phyloP scores from a whole-genome alignment of 805 yeast genomes.

The Wickerhamiella domercqiae region DNA sequence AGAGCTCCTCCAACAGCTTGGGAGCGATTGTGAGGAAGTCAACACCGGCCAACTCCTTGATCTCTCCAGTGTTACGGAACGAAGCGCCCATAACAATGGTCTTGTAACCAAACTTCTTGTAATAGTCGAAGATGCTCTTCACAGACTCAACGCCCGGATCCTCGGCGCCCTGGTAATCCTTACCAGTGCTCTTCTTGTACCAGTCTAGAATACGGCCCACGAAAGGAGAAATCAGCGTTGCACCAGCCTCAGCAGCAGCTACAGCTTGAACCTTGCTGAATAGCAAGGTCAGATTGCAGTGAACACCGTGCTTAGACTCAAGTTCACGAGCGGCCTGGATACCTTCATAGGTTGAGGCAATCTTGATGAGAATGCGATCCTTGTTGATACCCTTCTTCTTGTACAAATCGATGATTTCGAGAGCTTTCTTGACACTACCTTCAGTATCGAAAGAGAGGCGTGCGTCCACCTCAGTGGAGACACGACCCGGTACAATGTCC shows the following conservation, averaged over 20 bases:
- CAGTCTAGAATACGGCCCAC: constrained; percentile 98
- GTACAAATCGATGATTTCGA: constrained; percentile 77
- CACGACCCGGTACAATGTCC: constrained; percentile 95
- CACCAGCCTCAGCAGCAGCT: constrained; percentile 96
- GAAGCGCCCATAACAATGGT: constrained; percentile 99
- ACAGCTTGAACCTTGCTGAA: constrained; percentile 97
- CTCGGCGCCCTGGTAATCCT: constrained; percentile 58
- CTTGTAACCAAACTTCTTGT: constrained; percentile 90
- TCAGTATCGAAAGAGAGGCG: constrained; percentile 92
- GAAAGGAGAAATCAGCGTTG: constrained; percentile 93
- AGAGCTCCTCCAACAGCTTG: constrained; percentile 71
- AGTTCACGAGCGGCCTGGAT: constrained; percentile 95
- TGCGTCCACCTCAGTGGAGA: constrained; percentile 98
- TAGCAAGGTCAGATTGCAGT: constrained; percentile 86
- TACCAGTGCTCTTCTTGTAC: constrained; percentile 89
- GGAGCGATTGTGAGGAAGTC: constrained; percentile 95
- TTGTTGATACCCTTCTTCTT: constrained; percentile 68
- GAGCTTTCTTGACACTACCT: constrained; percentile 86
- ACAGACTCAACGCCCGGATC: constrained; percentile 97
- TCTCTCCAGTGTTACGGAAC: constrained; percentile 93
- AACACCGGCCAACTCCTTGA: constrained; percentile 91
- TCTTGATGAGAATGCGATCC: constrained; percentile 86
- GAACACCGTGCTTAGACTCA: constrained; percentile 80
- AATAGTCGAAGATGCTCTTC: constrained; percentile 81
- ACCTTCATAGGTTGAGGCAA: constrained; percentile 99